phyloP scores from a whole-genome alignment of 371 early-diverging fungal species.

The Apophysomyces variabilis region DNA sequence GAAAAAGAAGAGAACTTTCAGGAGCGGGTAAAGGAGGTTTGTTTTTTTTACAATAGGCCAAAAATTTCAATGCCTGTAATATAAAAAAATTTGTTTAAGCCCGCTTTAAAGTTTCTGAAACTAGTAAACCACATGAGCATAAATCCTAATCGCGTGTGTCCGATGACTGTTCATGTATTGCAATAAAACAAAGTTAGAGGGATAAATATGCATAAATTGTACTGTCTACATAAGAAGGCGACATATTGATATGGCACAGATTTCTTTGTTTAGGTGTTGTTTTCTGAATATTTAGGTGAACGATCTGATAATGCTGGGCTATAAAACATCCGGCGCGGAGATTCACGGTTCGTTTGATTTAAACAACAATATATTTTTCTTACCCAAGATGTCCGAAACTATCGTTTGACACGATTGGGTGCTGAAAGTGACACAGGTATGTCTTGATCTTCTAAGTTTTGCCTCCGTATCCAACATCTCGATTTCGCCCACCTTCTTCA shows the following conservation, averaged over 20 bases:
- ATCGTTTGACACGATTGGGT: background rate
- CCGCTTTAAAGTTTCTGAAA: background rate
- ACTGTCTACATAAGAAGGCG: background rate
- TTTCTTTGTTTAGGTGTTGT: background rate
- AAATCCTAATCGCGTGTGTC: background rate
- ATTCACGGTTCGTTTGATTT: background rate
- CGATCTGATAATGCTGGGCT: background rate
- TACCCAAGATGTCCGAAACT: background rate
- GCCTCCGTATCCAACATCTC: background rate
- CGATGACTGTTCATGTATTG: conserved; percentile 1
- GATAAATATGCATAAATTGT: background rate
- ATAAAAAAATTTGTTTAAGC: background rate
- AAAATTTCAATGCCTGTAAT: background rate
- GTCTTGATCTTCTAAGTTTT: background rate
- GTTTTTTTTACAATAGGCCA: background rate
- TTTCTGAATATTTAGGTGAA: background rate
- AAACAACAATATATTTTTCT: background rate
- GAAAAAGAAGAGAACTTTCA: background rate
- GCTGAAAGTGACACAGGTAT: background rate
- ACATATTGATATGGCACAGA: background rate
- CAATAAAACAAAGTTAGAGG: background rate
- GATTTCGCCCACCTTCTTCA: background rate
- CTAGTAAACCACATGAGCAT: background rate
- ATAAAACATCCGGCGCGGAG: conserved; percentile 2
- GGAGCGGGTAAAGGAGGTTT: conserved; percentile 2